Percentiles rank a stretch among this genome's conserved stretches.
These are phyloP conservation scores for Apiospora saccharicola DNA, from an alignment of 2,329 filamentous ascomycete genomes.

Conservation along the genomic window DNA sequence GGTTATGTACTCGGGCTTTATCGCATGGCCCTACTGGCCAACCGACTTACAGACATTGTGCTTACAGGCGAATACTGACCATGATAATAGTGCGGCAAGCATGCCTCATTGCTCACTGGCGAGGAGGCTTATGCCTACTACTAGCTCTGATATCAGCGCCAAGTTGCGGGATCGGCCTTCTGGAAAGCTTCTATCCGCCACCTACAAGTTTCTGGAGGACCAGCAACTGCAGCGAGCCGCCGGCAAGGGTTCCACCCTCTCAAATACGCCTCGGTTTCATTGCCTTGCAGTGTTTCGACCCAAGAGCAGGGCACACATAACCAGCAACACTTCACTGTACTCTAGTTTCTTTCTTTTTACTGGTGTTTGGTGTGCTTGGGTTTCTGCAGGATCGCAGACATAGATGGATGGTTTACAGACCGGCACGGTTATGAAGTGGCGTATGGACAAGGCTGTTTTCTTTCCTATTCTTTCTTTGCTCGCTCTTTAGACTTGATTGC, in stretches of 20 bases:
- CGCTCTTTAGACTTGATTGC: conserved; percentile 11
- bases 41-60: not conserved
- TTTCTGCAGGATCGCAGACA: conserved; percentile 15
- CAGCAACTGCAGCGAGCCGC: conserved; percentile 5
- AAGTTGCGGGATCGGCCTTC: not conserved
- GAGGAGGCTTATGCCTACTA: not conserved
- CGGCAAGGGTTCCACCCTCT: not conserved
- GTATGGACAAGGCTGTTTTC: not conserved
- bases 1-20: not conserved
- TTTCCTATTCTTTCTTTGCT: not conserved
- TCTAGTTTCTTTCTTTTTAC: not conserved
- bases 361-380: not conserved
- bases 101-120: not conserved
- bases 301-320: not conserved
- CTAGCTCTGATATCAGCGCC: not conserved
- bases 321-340: not conserved
- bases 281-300: not conserved
- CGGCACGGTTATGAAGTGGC: conserved; percentile 9
- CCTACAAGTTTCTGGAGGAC: not conserved
- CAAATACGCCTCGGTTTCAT: not conserved
- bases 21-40: not conserved
- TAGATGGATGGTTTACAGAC: conserved; percentile 17
- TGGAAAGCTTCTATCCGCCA: conserved; percentile 8
- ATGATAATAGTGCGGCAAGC: not conserved
- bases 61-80: not conserved